These are phyloP conservation scores for Priceomyces medius DNA, from an alignment of 805 yeast species.

Conservation along the genomic window DNA sequence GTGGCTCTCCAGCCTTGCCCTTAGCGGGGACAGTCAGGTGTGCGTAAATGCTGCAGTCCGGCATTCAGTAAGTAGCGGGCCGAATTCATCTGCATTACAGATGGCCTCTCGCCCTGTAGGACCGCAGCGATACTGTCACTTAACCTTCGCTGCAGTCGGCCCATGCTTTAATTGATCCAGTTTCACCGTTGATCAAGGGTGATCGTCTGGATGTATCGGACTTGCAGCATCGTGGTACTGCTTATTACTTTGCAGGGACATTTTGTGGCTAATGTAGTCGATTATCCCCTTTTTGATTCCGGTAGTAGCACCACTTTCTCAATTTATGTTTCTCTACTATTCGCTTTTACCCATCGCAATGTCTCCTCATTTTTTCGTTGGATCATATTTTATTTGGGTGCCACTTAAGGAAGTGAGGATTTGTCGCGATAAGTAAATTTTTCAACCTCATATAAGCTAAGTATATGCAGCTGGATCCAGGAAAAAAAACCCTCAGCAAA, in stretches of 20 bases:
- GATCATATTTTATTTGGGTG: background rate
- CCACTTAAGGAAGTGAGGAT: background rate
- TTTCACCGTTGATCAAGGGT: background rate
- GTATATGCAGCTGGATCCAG: background rate
- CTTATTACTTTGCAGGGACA: background rate
- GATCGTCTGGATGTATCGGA: background rate
- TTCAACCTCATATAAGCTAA: conserved; percentile 2
- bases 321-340: background rate
- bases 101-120: background rate
- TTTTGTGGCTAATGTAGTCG: background rate
- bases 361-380: conserved; percentile 5
- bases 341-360: background rate
- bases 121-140: background rate
- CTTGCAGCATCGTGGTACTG: background rate
- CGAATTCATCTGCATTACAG: background rate
- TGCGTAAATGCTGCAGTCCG: background rate
- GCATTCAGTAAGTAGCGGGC: background rate
- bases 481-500: background rate
- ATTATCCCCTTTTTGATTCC: background rate
- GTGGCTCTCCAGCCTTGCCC: background rate
- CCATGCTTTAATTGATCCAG: background rate
- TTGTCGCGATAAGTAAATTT: conserved; percentile 5
- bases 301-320: background rate
- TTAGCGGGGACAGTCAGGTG: background rate
- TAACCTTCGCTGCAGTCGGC: background rate